Percentiles rank a stretch among this genome's conserved stretches.
Evolutionary conservation across 75 land plant genomes (phyloP).

Genomic region (Cupressus sempervirens): DNA sequence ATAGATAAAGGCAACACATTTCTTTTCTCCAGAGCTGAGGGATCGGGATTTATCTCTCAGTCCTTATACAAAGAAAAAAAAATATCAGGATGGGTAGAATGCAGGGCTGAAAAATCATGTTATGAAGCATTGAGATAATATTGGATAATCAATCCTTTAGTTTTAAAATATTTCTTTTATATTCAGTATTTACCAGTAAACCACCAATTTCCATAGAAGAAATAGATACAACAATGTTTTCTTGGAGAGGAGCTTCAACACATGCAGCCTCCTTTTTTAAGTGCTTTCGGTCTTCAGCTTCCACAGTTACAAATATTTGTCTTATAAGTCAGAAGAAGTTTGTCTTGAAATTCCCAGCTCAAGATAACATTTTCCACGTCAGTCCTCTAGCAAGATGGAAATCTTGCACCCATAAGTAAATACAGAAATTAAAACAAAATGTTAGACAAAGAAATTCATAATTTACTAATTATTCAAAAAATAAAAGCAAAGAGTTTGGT

Average conservation of each 20-base stretch:
- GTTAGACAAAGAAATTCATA: neutral
- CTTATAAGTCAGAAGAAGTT: constrained; percentile 18
- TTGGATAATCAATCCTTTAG: neutral
- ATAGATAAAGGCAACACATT: constrained; percentile 93
- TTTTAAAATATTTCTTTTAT: neutral
- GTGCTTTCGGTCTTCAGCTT: constrained; percentile 21
- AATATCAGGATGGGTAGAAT: neutral
- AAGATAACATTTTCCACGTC: neutral
- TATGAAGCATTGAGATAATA: neutral
- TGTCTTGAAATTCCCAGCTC: constrained; percentile 46
- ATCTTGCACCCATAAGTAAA: neutral
- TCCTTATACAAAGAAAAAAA: constrained; percentile 40
- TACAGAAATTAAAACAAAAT: neutral
- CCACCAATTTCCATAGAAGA: constrained; percentile 28
- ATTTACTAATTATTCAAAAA: neutral
- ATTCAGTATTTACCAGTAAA: constrained; percentile 32
- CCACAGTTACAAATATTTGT: constrained; percentile 24
- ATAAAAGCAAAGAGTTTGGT: neutral
- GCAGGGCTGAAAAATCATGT: neutral
- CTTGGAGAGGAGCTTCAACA: constrained; percentile 22
- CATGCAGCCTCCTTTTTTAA: constrained; percentile 14
- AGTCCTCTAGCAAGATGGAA: neutral
- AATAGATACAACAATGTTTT: constrained; percentile 19
- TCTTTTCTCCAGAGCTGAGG: constrained; percentile 71
- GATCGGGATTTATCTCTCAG: constrained; percentile 47